Conservation (phyloP, 2,329 filamentous ascomycete species). For the Xylariomycetidae sp. region DNA sequence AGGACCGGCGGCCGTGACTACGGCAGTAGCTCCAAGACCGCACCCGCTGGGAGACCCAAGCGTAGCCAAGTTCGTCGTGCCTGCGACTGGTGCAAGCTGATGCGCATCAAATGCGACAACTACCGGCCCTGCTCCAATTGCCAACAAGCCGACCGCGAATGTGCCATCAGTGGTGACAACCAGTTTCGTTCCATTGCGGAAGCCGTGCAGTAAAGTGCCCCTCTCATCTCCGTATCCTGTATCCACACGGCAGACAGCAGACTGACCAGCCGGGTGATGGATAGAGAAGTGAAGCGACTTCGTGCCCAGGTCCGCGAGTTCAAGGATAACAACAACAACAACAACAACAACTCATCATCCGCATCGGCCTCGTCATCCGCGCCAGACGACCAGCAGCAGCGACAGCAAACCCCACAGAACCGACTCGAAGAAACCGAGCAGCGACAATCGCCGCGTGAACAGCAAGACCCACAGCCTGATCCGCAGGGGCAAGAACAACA, state of each 20-base stretch:
- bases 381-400: not conserved
- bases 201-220: slow-evolving; percentile 5
- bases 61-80: slow-evolving; percentile 6
- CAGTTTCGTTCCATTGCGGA: slow-evolving; percentile 11
- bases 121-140: slow-evolving; percentile 12
- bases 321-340: slow-evolving; percentile 1
- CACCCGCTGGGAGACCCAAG: not conserved
- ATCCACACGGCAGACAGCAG: not conserved
- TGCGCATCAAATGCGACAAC: slow-evolving; percentile 13
- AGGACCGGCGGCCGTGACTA: too few relatives aligned
- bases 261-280: not conserved
- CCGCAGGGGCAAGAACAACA: not conserved
- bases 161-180: slow-evolving; percentile 4
- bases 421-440: not conserved
- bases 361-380: too few relatives aligned
- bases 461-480: not conserved
- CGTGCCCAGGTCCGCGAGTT: slow-evolving; percentile 2
- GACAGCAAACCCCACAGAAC: not conserved
- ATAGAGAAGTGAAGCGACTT: slow-evolving; percentile 3
- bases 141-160: slow-evolving; percentile 5
- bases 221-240: not conserved
- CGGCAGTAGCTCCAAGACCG: too few relatives aligned
- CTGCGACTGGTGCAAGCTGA: slow-evolving; percentile 12
- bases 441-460: not conserved
- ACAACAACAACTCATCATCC: not conserved